phyloP scores from a whole-genome alignment of 306 rosid genomes.

The Dalbergia oliveri region DNA sequence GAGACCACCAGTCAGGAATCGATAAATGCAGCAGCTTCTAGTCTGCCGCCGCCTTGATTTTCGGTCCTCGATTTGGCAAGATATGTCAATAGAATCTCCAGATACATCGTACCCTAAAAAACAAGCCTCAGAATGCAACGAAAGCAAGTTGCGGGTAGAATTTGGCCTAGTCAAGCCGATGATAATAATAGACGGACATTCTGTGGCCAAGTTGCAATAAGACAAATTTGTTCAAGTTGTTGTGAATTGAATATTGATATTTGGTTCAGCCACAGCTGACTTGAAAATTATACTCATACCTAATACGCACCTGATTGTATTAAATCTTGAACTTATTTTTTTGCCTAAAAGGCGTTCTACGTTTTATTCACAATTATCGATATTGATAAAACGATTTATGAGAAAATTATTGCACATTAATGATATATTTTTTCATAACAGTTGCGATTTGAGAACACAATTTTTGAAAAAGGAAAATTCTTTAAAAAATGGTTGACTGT shows the following conservation, averaged over 20 bases:
- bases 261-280: constrained; percentile 12
- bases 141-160: not conserved
- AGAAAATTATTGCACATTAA: not conserved
- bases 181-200: not conserved
- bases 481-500: not conserved
- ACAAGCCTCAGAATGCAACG: not conserved
- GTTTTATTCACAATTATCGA: too few relatives aligned
- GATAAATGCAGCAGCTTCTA: not conserved
- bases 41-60: not conserved
- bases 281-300: not conserved
- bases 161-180: constrained; percentile 32
- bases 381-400: too few relatives aligned
- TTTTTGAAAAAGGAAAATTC: not conserved
- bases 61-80: not conserved
- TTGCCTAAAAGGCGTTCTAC: too few relatives aligned
- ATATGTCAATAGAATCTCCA: not conserved
- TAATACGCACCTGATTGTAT: not conserved
- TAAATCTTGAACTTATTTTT: not conserved
- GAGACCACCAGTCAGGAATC: not conserved
- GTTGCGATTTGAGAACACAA: not conserved
- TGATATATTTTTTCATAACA: not conserved
- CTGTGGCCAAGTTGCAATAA: constrained; percentile 34
- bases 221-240: not conserved
- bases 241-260: not conserved
- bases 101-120: not conserved